Conservation (phyloP, 257 asterid species). For the Gentiana straminea region DNA sequence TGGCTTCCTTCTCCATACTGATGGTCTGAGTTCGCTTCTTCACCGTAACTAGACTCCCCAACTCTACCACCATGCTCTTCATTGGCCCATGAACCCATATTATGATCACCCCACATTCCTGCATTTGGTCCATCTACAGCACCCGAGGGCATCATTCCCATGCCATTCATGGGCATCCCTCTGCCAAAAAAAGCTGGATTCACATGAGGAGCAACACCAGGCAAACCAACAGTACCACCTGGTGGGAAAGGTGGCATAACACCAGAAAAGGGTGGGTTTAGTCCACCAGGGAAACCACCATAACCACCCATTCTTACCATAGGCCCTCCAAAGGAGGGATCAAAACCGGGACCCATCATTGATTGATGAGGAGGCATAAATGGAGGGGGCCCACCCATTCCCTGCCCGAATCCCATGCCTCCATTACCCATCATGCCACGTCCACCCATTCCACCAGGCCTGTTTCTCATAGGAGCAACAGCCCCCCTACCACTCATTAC, state of each 20-base stretch:
- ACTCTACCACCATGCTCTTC: constrained; percentile 82
- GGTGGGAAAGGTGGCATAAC: constrained; percentile 67
- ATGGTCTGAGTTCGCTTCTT: constrained; percentile 80
- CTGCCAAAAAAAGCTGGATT: constrained; percentile 93
- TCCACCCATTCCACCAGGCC: constrained; percentile 60
- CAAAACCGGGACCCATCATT: constrained; percentile 95
- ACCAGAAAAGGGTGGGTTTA: constrained; percentile 59
- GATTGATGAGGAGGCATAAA: constrained; percentile 55
- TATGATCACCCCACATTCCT: constrained; percentile 87
- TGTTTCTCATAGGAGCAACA: constrained; percentile 31
- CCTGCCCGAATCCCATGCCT: constrained; percentile 64
- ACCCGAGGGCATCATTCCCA: constrained; percentile 81
- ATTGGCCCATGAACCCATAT: constrained; percentile 76
- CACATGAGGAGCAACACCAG: constrained; percentile 97
- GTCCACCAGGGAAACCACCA: constrained; percentile 80
- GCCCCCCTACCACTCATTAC: constrained; percentile 34
- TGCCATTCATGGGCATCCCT: constrained; percentile 79
- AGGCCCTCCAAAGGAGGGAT: constrained; percentile 86
- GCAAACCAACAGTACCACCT: constrained; percentile 66
- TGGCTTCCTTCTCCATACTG: constrained; percentile 73
- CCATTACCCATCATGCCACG: constrained; percentile 60
- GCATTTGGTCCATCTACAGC: constrained; percentile 76
- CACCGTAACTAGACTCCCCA: constrained; percentile 86
- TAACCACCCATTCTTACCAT: constrained; percentile 82
- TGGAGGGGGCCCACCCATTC: constrained; percentile 60